A percentile compares a stretch with the other conserved stretches of the same genome.
phyloP scores from a whole-genome alignment of 192 early-diverging fungal genomes.

The Entomortierella beljakovae region DNA sequence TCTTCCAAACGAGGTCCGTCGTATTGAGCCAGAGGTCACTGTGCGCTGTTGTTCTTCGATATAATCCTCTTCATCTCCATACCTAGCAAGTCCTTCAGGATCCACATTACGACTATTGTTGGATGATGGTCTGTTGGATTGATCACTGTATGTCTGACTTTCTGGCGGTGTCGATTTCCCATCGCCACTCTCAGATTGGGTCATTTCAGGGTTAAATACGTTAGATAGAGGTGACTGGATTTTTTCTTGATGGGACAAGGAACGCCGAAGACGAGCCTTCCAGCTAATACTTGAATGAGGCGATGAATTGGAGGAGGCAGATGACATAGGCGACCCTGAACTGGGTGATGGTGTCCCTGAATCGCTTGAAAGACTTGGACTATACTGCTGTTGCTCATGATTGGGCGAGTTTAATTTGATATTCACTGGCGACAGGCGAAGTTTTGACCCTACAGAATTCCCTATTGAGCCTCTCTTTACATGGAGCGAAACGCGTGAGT shows the following conservation, averaged over 20 bases:
- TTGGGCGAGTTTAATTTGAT: slow-evolving; percentile 32
- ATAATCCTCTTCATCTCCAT: slow-evolving; percentile 45
- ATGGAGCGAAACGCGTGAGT: slow-evolving; percentile 23
- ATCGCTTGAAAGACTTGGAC: slow-evolving; percentile 43
- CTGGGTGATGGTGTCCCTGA: slow-evolving; percentile 43
- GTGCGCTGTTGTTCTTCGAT: slow-evolving; percentile 34
- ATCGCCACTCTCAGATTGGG: slow-evolving; percentile 30
- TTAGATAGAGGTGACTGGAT: slow-evolving; percentile 49
- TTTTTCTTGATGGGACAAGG: slow-evolving; percentile 47
- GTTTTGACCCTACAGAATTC: slow-evolving; percentile 12
- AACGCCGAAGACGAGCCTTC: slow-evolving; percentile 41
- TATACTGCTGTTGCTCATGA: slow-evolving; percentile 36
- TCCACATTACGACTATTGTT: slow-evolving; percentile 30
- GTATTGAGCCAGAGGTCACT: slow-evolving; percentile 11
- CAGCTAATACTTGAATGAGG: slow-evolving; percentile 44
- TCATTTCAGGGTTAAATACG: slow-evolving; percentile 47
- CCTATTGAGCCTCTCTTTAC: slow-evolving; percentile 40
- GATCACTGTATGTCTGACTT: slow-evolving; percentile 2
- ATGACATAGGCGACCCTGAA: slow-evolving; percentile 50
- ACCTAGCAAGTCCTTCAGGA: slow-evolving; percentile 24
- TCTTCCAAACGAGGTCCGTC: background rate
- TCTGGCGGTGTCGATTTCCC: slow-evolving; percentile 29
- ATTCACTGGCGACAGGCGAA: slow-evolving; percentile 43
- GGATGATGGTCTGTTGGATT: slow-evolving; percentile 5
- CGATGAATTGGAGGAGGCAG: slow-evolving; percentile 34